Base-by-base conservation (phyloP, 148 eudicot species). In the Vaccinium darrowii region DNA sequence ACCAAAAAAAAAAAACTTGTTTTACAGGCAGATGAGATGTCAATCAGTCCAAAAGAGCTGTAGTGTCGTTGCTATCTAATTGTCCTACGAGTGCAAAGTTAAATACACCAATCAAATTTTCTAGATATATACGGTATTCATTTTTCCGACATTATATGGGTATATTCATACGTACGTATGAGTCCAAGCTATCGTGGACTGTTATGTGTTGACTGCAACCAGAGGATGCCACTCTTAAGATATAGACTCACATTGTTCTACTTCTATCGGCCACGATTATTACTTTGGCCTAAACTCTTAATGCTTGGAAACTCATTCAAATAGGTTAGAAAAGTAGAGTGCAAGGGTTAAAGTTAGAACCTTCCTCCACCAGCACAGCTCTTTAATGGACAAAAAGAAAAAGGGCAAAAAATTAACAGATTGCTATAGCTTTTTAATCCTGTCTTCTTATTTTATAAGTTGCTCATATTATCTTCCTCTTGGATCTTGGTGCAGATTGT, bases 401-500 rank as follows among this genome's bases (percentile, higher is more conserved):
- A 19, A 21, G 25, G 27, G 54, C 12, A 47, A 21, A 72, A 72
- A 72, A 30, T 15, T 15, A 72, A 72, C 19, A 72, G 49, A 33
- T 72, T 30, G 76, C 76, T 62, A 23, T 72, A 14, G 76, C 39
- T 36, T 12, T 33, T 36, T 30, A 51, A 73, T 36, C 39, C 21
- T 57, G 9, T 62, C 9, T 33, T 43, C 18, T 69, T 69, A 27
- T 69, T 69, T 69, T 69, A 67, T 69, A 69, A 58, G 16, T 27
- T 52, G 76, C 88, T 88, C 56, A 82, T 86, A 67, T 7, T 49
- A 76, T 25, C 75, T 16, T 82, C 18, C 63, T 81, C 53, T 72
- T 75, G 81, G 60, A 25, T 82, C 49, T 88, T 79, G 52, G 10
- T 92, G 92, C 99, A 96, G 99, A 89, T 96, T 58, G 81, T 90